Conservation (phyloP, 805 yeast species). For the Tanozyma kutaoensis region DNA sequence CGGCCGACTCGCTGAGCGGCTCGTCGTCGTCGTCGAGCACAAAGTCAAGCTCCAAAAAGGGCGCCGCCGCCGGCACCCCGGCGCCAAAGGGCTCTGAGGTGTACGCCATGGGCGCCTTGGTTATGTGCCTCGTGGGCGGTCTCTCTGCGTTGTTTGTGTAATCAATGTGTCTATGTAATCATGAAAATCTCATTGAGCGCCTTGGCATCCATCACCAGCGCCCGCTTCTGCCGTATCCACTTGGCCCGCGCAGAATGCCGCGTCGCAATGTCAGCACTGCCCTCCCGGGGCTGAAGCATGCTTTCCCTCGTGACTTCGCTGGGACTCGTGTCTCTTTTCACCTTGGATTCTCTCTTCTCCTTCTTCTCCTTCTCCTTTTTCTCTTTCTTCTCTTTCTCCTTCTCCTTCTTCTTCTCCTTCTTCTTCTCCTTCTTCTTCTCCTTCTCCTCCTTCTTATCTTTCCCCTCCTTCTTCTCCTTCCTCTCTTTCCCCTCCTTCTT, state of each 20-base stretch:
- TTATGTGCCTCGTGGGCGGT: constrained; percentile 32
- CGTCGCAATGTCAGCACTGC: constrained; percentile 12
- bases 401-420: constrained; percentile 14
- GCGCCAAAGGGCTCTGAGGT: constrained; percentile 14
- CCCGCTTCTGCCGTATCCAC: constrained; percentile 83
- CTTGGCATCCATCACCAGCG: constrained; percentile 80
- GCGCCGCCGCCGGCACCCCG: constrained; percentile 9
- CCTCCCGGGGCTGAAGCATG: constrained; percentile 10
- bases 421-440: constrained; percentile 21
- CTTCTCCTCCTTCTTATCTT: constrained; percentile 7
- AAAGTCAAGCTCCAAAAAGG: constrained; percentile 7
- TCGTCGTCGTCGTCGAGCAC: constrained; percentile 13
- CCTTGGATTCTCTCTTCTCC: too few relatives aligned
- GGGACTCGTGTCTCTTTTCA: neutral
- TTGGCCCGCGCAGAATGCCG: constrained; percentile 57
- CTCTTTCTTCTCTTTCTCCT: neutral
- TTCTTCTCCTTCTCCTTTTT: neutral
- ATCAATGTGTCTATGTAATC: constrained; percentile 52
- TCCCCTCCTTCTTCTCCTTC: constrained; percentile 1
- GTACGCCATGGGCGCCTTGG: constrained; percentile 17
- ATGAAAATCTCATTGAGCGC: constrained; percentile 88
- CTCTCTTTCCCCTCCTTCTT: constrained; percentile 12
- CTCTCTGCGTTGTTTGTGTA: constrained; percentile 5
- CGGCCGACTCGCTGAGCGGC: constrained; percentile 4
- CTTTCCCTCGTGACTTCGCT: constrained; percentile 14